Evolutionary conservation across 805 yeast species (phyloP).

Genomic region (Cyberlindnera bimundalis): DNA sequence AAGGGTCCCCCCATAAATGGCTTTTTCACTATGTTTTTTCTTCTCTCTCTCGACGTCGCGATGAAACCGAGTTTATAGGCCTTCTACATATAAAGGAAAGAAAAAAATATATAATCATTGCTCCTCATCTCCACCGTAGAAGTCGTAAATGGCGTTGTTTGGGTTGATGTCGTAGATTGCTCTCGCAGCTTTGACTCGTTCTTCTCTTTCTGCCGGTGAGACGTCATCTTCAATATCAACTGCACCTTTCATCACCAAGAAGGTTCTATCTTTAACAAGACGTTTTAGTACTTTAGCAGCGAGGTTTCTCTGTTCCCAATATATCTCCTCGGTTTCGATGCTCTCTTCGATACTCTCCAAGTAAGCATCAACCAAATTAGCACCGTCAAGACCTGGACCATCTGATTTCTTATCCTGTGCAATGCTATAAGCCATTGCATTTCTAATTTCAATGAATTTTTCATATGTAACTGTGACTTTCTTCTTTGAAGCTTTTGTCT

Average conservation of each 20-base stretch:
- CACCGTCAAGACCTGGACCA: slow-evolving; percentile 62
- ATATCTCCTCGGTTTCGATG: slow-evolving; percentile 64
- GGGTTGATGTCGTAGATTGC: slow-evolving; percentile 54
- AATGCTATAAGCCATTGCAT: slow-evolving; percentile 64
- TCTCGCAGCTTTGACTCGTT: slow-evolving; percentile 27
- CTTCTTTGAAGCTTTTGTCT: slow-evolving; percentile 22
- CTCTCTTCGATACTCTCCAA: slow-evolving; percentile 69
- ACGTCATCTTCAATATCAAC: slow-evolving; percentile 24
- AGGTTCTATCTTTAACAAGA: slow-evolving; percentile 77
- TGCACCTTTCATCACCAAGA: slow-evolving; percentile 61
- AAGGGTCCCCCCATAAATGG: too few species aligned
- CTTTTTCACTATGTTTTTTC: slow-evolving; percentile 2
- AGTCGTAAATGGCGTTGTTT: slow-evolving; percentile 74
- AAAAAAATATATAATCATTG: too few species aligned
- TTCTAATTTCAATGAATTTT: slow-evolving; percentile 81
- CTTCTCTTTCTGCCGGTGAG: slow-evolving; percentile 25
- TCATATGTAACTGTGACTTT: slow-evolving; percentile 73
- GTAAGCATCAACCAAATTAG: slow-evolving; percentile 77
- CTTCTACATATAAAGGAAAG: too few species aligned
- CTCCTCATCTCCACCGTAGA: slow-evolving; percentile 27
- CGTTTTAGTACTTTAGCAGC: slow-evolving; percentile 79
- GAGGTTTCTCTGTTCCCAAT: slow-evolving; percentile 63
- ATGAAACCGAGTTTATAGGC: too few species aligned
- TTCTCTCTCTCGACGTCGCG: slow-evolving; percentile 3
- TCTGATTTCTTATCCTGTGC: slow-evolving; percentile 50